Base-by-base conservation (phyloP, 108 stramenopile genomes). In the Cyclotella choctawhatcheeana region DNA sequence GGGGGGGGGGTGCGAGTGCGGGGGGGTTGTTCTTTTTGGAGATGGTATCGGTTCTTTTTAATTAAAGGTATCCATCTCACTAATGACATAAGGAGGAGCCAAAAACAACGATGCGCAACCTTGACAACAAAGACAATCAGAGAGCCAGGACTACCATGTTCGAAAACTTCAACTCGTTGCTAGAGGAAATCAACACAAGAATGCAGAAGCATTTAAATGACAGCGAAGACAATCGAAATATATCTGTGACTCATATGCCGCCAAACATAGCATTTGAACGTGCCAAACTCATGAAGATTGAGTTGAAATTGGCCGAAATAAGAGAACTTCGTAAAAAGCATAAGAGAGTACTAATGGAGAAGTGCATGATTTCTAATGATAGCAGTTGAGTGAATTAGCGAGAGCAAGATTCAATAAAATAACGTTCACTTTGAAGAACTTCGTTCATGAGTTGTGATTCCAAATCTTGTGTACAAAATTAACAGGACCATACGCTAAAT, bases 251-350 rank as follows among this genome's bases (percentile, higher is more conserved):
- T 31, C 55, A 56, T 56, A 4, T 56, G 0, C 55, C 55, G 31
- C 55, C 55, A 30, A 30, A 56, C 12, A n/a, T 2, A n/a, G 55
- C 55, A 56, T 56, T 56, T 31, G 55, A 56, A 18, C 55, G n/a
- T 30, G 30, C 31, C 55, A 56, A 31, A 30, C 16, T 31, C 0
- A 56, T 56, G 55, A 56, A 31, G 10, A 56, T 56, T 1, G 55
- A 30, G 31, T 31, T 56, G 10, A 56, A 29, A 31, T 56, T 56
- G 29, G 55, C 55, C n/a, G 55, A 56, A 18, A 31, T 56, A 10
- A 56, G 20, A 56, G 29, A 56, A n/a, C 29, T 31, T 7, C 55
- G 55, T 2, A 56, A 31, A 30, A n/a, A 56, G 16, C 55, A 31
- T 31, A 56, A 52, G 29, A 56, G n/a, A 5, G 10, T 30, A 30